phyloP scores from a whole-genome alignment of 768 basidiomycete genomes.

The Paxillus ammoniavirescens region DNA sequence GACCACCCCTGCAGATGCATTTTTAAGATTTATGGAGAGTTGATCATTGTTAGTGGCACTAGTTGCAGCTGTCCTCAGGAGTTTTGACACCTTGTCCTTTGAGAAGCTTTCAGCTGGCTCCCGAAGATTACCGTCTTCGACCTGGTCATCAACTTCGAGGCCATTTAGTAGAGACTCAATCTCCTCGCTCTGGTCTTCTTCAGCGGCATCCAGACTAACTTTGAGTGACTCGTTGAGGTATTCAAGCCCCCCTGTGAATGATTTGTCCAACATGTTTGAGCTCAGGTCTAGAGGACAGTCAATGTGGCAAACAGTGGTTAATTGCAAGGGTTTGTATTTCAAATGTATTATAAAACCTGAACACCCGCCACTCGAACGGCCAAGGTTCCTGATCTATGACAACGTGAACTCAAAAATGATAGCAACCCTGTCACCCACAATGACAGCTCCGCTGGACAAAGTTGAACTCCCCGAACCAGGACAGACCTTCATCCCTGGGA shows the following conservation, averaged over 20 bases:
- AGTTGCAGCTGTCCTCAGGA: neutral
- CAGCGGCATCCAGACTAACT: neutral
- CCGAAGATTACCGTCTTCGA: neutral
- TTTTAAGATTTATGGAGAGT: slow-evolving; percentile 6
- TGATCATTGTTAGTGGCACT: neutral
- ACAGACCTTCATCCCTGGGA: neutral
- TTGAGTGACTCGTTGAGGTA: neutral
- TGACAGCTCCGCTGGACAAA: neutral
- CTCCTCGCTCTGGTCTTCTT: slow-evolving; percentile 1
- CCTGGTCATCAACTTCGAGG: slow-evolving; percentile 1
- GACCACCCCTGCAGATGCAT: slow-evolving; percentile 29
- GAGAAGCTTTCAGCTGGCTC: neutral
- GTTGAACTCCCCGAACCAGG: neutral
- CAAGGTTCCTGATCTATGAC: neutral
- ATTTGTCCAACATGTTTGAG: neutral
- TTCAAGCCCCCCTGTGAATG: neutral
- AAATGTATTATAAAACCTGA: neutral
- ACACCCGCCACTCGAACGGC: neutral
- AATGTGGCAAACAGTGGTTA: neutral
- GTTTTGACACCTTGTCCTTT: neutral
- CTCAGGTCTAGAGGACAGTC: neutral
- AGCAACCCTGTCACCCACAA: neutral
- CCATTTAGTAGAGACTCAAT: slow-evolving; percentile 3
- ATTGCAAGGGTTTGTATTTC: neutral
- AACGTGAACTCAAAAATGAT: neutral